Base-by-base conservation (phyloP, 1,284 basidiomycete species). In the Heterobasidion parviporum region DNA sequence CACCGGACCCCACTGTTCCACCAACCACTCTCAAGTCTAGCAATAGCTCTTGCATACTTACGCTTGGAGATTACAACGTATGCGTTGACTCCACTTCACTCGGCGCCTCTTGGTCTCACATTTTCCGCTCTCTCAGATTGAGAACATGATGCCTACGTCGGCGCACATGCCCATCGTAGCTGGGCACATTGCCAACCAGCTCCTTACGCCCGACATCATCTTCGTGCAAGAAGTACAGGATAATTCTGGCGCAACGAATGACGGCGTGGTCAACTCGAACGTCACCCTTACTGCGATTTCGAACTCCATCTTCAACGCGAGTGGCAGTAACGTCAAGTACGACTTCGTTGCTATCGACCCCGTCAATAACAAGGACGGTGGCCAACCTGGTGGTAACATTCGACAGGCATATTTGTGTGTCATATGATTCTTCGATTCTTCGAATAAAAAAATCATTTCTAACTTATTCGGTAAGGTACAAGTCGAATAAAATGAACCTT, bases 221-320 rank as follows among this genome's bases (percentile, higher is more conserved):
- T 83, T 84, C 64, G 59, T 87, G 14, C 83, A 87, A 67, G 84
- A 87, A 63, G 80, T 86, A 18, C 81, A 85, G 62, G 83, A 85
- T 64, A 79, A 85, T 65, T 78, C 75, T 3, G 83, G 83, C 3
- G 62, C 75, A 3, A 79, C 68, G 0, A 66, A 85, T 64, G 76
- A 85, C 63, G 83, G 83, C 33, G 72, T 72, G 8, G 78, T 82
- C 33, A 70, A 64, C 54, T 82, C 80, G 3, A 80, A 82, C 64
- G 62, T 78, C 54, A 85, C 83, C 0, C 70, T 87, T 36, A 64
- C 71, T 12, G 75, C 72, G 8, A 67, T 86, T 18, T 72, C 76
- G 10, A 71, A 72, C 16, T 77, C 81, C 10, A 83, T 86, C 61
- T 68, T 68, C 34, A 66, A 66, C 32, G 68, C 73, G 8, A 78